Percentiles rank a stretch among this genome's conserved stretches.
phyloP scores from a whole-genome alignment of 345 rosid genomes.

The Geranium rotundifolium region DNA sequence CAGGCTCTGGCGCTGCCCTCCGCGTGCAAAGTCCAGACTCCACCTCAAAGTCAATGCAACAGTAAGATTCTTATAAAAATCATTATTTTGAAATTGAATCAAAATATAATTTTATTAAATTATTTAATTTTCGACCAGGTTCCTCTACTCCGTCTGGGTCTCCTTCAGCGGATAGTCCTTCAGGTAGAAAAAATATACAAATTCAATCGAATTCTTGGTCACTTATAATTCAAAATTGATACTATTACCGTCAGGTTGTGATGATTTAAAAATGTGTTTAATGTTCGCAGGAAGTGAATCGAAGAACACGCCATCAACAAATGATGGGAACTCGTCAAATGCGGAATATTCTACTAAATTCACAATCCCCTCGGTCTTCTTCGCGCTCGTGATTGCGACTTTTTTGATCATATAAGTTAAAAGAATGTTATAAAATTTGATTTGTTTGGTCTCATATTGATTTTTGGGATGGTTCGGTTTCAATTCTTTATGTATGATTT shows the following conservation, averaged over 20 bases:
- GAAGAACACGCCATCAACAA: slow-evolving; percentile 34
- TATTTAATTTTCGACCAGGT: slow-evolving; percentile 12
- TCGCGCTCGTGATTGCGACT: background rate
- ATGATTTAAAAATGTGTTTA: no score
- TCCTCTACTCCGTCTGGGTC: slow-evolving; percentile 21
- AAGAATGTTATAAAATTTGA: no score
- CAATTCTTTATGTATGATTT: no score
- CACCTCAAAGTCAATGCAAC: slow-evolving; percentile 49
- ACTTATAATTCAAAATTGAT: slow-evolving; percentile 2
- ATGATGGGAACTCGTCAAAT: slow-evolving; percentile 1
- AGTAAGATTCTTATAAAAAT: slow-evolving; percentile 28
- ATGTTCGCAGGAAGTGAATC: slow-evolving; percentile 21
- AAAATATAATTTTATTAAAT: background rate
- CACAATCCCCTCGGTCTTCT: background rate
- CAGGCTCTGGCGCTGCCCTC: slow-evolving; percentile 54
- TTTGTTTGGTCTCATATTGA: no score
- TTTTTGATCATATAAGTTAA: background rate
- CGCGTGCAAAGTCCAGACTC: slow-evolving; percentile 51
- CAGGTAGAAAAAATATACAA: slow-evolving; percentile 28
- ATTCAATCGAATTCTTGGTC: slow-evolving; percentile 1
- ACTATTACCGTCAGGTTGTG: background rate
- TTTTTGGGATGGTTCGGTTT: no score
- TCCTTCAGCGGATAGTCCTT: slow-evolving; percentile 33
- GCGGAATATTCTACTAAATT: background rate
- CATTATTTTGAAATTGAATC: background rate